Conservation (phyloP, 495 filamentous ascomycete species). For the Corynascus novoguineensis region DNA sequence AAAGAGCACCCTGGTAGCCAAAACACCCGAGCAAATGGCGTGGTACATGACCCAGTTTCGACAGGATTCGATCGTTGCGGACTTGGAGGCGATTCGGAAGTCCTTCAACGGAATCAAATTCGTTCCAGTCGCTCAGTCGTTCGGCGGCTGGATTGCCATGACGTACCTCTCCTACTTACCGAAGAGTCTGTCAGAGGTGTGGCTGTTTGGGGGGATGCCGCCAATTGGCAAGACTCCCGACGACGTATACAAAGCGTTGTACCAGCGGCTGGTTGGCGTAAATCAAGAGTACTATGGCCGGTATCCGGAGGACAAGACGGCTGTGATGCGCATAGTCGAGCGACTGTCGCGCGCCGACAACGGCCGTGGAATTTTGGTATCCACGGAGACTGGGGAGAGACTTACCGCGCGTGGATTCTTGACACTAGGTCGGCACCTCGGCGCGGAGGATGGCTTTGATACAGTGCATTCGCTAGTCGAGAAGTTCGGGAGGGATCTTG, state of each 20-base stretch:
- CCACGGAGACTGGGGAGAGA: not conserved
- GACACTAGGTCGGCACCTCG: slow-evolving; percentile 71
- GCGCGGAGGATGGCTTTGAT: slow-evolving; percentile 54
- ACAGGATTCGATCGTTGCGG: slow-evolving; percentile 79
- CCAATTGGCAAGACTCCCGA: slow-evolving; percentile 63
- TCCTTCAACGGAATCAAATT: slow-evolving; percentile 60
- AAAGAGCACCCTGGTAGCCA: not conserved
- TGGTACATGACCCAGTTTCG: slow-evolving; percentile 70
- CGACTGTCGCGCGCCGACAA: slow-evolving; percentile 26
- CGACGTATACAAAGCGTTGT: slow-evolving; percentile 66
- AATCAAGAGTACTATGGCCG: slow-evolving; percentile 72
- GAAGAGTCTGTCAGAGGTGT: slow-evolving; percentile 67
- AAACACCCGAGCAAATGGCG: not conserved
- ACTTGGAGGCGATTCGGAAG: slow-evolving; percentile 77
- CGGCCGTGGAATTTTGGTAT: not conserved
- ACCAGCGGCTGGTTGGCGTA: slow-evolving; percentile 46
- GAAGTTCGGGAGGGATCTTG: slow-evolving; percentile 27
- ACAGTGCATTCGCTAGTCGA: slow-evolving; percentile 52
- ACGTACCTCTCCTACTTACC: slow-evolving; percentile 76
- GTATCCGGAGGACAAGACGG: slow-evolving; percentile 65
- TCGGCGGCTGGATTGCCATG: slow-evolving; percentile 76
- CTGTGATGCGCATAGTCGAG: slow-evolving; percentile 56
- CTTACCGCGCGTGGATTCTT: slow-evolving; percentile 66
- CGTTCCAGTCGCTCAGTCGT: slow-evolving; percentile 75
- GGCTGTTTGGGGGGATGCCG: slow-evolving; percentile 71